These are phyloP conservation scores for Sordariomycetes sp. DNA, from an alignment of 2,329 filamentous ascomycete genomes.

Conservation along the genomic window DNA sequence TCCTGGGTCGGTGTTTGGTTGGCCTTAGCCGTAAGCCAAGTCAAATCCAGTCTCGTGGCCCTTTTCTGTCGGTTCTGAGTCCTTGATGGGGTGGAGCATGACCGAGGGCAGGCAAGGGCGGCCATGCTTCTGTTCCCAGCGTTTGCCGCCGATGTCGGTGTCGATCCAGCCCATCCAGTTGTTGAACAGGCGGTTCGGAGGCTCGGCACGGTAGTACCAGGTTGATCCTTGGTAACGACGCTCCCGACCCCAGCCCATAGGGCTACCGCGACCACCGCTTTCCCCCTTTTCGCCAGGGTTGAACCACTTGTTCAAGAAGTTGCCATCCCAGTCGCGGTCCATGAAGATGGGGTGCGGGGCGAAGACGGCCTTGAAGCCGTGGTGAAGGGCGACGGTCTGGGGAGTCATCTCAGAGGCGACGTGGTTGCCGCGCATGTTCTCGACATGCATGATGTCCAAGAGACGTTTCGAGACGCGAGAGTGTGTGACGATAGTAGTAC, in stretches of 20 bases:
- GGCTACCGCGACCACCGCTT: constrained; percentile 43
- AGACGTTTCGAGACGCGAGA: constrained; percentile 63
- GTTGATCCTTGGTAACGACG: constrained; percentile 47
- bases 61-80: constrained; percentile 39
- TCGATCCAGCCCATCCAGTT: constrained; percentile 56
- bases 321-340: constrained; percentile 59
- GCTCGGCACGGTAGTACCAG: constrained; percentile 51
- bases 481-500: constrained; percentile 71
- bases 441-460: constrained; percentile 68
- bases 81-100: constrained; percentile 51
- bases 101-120: constrained; percentile 50
- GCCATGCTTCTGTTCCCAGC: constrained; percentile 48
- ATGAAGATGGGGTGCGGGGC: constrained; percentile 74
- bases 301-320: constrained; percentile 47
- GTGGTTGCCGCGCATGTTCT: constrained; percentile 64
- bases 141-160: constrained; percentile 39
- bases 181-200: constrained; percentile 50
- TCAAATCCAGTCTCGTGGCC: constrained; percentile 29
- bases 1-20: not conserved
- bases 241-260: constrained; percentile 52
- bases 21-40: constrained; percentile 24
- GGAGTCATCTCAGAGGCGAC: constrained; percentile 76
- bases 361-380: constrained; percentile 71
- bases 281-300: constrained; percentile 48
- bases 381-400: constrained; percentile 62